Percentiles rank a stretch among this genome's conserved stretches.
phyloP scores from a whole-genome alignment of 1,284 basidiomycete genomes.

The Ustilago bromivora region DNA sequence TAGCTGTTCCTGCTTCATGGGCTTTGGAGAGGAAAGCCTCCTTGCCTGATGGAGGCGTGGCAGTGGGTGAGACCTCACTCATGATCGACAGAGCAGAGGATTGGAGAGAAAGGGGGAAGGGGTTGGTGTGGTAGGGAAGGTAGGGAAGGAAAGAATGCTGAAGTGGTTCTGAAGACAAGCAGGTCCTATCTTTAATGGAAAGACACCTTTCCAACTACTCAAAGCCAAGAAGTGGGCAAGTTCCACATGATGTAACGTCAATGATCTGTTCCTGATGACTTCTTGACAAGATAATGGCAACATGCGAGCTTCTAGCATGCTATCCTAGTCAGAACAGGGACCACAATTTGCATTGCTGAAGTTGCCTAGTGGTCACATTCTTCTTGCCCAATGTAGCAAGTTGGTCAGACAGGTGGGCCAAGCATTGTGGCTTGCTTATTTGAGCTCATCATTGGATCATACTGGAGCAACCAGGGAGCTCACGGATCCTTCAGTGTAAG shows the following conservation, averaged over 20 bases:
- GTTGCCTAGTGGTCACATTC: slow-evolving; percentile 7
- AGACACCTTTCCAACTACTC: not conserved
- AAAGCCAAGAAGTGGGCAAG: not conserved
- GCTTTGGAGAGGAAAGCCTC: slow-evolving; percentile 18
- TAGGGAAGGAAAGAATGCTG: too few relatives aligned
- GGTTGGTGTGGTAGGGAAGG: not conserved
- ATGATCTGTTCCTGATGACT: not conserved
- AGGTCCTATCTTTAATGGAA: not conserved
- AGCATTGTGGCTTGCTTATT: not conserved
- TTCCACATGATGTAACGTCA: not conserved
- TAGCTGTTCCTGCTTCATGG: slow-evolving; percentile 15
- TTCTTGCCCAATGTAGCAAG: not conserved
- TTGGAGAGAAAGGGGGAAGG: not conserved
- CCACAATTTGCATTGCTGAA: slow-evolving; percentile 12
- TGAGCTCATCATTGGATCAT: not conserved
- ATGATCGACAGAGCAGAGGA: slow-evolving; percentile 1
- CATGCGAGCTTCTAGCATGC: not conserved
- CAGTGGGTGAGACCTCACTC: slow-evolving; percentile 24
- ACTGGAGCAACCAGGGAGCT: not conserved
- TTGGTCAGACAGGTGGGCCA: too few relatives aligned
- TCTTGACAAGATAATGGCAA: slow-evolving; percentile 9
- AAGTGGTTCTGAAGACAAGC: not conserved
- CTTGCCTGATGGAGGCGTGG: slow-evolving; percentile 25
- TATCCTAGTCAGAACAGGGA: slow-evolving; percentile 22
- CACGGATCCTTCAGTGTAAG: not conserved